These are phyloP conservation scores for Pezicula rhizophila DNA, from an alignment of 2,329 filamentous ascomycete genomes.

Conservation along the genomic window DNA sequence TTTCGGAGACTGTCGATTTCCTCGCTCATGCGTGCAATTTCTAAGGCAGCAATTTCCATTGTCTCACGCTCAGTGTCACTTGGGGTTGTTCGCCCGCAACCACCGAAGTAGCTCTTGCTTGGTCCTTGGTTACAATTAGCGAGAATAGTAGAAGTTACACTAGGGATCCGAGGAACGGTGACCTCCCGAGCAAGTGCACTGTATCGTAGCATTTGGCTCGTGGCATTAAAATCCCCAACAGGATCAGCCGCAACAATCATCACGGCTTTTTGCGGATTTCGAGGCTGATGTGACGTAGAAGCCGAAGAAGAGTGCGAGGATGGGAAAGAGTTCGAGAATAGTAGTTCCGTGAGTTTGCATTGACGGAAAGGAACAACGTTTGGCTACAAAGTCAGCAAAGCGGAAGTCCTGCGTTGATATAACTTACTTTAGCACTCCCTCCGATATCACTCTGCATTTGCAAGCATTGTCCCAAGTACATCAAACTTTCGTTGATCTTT, in stretches of 20 bases:
- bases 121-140: constrained; percentile 9
- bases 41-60: constrained; percentile 74
- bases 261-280: constrained; percentile 76
- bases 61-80: constrained; percentile 53
- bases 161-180: constrained; percentile 82
- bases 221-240: constrained; percentile 90
- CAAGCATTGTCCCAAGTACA: constrained; percentile 96
- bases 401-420: background rate
- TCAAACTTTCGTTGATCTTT: constrained; percentile 96
- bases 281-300: constrained; percentile 31
- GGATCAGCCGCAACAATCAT: constrained; percentile 98
- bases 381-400: constrained; percentile 40
- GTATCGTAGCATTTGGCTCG: constrained; percentile 91
- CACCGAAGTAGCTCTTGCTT: constrained; percentile 13
- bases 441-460: constrained; percentile 86
- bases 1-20: constrained; percentile 71
- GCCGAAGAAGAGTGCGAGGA: constrained; percentile 8
- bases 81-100: constrained; percentile 25
- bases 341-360: constrained; percentile 77
- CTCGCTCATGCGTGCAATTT: constrained; percentile 72
- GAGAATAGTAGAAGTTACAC: constrained; percentile 65
- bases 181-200: constrained; percentile 89
- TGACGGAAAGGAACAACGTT: constrained; percentile 74
- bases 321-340: constrained; percentile 83
- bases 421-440: constrained; percentile 62